Evolutionary conservation across 1,139 yeast genomes (phyloP).

Genomic region (Kodamaea alishanica): DNA sequence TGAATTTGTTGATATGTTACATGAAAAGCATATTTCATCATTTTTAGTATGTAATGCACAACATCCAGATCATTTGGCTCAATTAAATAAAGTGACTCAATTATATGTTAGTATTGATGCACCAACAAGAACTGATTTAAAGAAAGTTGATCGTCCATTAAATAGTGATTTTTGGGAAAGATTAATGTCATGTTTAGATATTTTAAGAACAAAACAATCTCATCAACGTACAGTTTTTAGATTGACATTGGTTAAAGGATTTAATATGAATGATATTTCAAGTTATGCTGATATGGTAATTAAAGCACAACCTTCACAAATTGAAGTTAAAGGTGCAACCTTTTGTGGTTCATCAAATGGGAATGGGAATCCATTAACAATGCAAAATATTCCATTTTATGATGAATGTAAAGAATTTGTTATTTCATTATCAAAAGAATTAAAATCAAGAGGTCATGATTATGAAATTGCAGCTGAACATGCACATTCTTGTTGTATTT

Average conservation of each 20-base stretch:
- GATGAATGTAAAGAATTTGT: slow-evolving; percentile 85
- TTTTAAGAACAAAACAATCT: slow-evolving; percentile 63
- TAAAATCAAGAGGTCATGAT: slow-evolving; percentile 57
- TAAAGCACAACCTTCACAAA: slow-evolving; percentile 79
- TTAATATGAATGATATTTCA: slow-evolving; percentile 75
- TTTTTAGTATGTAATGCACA: slow-evolving; percentile 94
- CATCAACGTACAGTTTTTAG: slow-evolving; percentile 91
- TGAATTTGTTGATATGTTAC: slow-evolving; percentile 76
- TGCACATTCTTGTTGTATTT: slow-evolving; percentile 90
- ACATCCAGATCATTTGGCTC: slow-evolving; percentile 79
- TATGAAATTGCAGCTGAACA: slow-evolving; percentile 93
- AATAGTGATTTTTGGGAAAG: slow-evolving; percentile 94
- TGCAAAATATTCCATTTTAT: slow-evolving; percentile 93
- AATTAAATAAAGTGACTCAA: slow-evolving; percentile 76
- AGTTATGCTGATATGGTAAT: slow-evolving; percentile 91
- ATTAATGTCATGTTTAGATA: slow-evolving; percentile 74
- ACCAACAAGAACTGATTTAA: slow-evolving; percentile 73
- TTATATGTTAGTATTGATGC: slow-evolving; percentile 92
- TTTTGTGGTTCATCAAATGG: slow-evolving; percentile 82
- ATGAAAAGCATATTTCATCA: slow-evolving; percentile 72
- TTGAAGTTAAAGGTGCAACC: slow-evolving; percentile 92
- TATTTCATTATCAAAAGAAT: slow-evolving; percentile 53
- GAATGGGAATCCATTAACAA: slow-evolving; percentile 84
- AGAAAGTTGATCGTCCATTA: slow-evolving; percentile 82
- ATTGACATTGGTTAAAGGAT: slow-evolving; percentile 86